These are phyloP conservation scores for Naganishia vaughanmartiniae DNA, from an alignment of 768 basidiomycete genomes.

Conservation along the genomic window DNA sequence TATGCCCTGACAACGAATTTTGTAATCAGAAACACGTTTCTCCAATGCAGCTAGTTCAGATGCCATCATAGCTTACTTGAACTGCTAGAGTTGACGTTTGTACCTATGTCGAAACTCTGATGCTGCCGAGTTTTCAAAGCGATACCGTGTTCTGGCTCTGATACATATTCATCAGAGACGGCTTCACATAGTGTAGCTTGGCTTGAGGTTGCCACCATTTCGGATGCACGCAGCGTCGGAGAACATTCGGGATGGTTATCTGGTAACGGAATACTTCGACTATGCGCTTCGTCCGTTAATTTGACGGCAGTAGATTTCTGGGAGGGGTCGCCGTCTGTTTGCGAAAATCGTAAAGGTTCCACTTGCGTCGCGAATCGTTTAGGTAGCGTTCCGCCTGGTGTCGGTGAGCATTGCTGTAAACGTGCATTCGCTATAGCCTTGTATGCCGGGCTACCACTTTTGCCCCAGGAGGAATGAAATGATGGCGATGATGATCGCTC, in stretches of 20 bases:
- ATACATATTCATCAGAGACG: not conserved
- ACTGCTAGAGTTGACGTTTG: too few species aligned
- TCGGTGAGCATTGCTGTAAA: slow-evolving; percentile 34
- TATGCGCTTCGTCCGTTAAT: not conserved
- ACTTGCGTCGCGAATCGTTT: too few species aligned
- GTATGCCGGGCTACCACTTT: slow-evolving; percentile 29
- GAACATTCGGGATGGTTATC: not conserved
- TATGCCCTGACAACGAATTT: not conserved
- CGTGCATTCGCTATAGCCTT: slow-evolving; percentile 22
- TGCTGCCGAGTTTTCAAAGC: too few species aligned
- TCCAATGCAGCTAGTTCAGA: too few species aligned
- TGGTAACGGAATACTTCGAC: too few species aligned
- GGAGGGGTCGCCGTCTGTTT: slow-evolving; percentile 65
- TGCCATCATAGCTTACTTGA: too few species aligned
- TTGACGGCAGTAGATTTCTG: slow-evolving; percentile 93
- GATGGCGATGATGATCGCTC: slow-evolving; percentile 57
- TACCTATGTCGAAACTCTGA: too few species aligned
- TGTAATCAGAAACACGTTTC: not conserved
- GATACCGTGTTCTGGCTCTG: too few species aligned
- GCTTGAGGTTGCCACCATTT: slow-evolving; percentile 8
- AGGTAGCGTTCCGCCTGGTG: slow-evolving; percentile 60
- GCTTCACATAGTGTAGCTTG: not conserved
- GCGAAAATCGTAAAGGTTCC: not conserved
- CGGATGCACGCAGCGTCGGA: not conserved
- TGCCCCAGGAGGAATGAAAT: slow-evolving; percentile 48